Base-by-base conservation (phyloP, 2,329 filamentous ascomycete genomes). In the Cordyceps cicadae region DNA sequence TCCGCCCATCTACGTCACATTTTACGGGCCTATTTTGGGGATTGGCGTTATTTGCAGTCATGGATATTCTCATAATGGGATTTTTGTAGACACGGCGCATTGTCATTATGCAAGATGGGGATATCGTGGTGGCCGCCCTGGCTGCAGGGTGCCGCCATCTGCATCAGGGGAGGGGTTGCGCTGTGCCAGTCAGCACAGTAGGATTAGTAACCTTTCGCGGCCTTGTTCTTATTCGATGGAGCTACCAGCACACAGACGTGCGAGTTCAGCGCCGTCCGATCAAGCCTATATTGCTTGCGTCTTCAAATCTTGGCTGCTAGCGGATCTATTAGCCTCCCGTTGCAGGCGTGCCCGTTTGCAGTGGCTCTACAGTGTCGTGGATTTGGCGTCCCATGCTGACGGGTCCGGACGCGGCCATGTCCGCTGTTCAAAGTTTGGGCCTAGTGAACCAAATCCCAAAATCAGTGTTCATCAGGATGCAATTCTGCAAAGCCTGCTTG, bases 181-280 rank as follows among this genome's bases (percentile, higher is more conserved):
- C 15, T 48, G 54, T 41, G 48, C 12, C 39, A n/a, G 39, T 34
- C 39, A n/a, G 39, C 19, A 3, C 3, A 17, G 43, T 5, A 19
- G 43, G 5, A 21, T 5, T n/a, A 17, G 43, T 5, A 19, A 29
- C 17, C 26, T 5, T n/a, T 19, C 32, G 9, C 24, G 54, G 41
- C 41, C 43, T 56, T 56, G 37, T 56, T 56, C 43, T 56, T 56
- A 48, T 56, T 56, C 24, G 41, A 56, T 55, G 53, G 53, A 55
- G 53, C 41, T 46, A 24, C 24, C 32, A 32, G 26, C 41, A 4
- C 17, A 51, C 17, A 34, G 3, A 12, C 34, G 12, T 37, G 34
- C 34, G 2, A 37, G 34, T 37, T 11, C 34, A 12, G 34, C 34
- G 34, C 34, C 11, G 34, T 37, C 14, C 34, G 12, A 37, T 37